Conservation (phyloP, 805 yeast species). For the Torulaspora maleeae region DNA sequence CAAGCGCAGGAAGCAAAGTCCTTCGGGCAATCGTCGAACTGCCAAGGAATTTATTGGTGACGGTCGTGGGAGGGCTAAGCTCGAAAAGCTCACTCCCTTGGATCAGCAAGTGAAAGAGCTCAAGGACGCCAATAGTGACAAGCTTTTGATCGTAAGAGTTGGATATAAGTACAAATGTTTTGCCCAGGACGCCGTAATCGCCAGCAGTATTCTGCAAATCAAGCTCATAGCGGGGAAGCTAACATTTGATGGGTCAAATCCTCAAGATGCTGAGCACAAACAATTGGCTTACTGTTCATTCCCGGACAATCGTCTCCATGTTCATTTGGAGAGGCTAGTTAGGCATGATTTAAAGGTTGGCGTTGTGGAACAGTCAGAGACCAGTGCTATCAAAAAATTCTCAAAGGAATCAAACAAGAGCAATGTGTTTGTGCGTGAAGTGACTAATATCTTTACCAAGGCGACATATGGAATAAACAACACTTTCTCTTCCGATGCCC, state of each 20-base stretch:
- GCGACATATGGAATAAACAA: constrained; percentile 60
- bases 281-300: constrained; percentile 80
- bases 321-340: constrained; percentile 70
- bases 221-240: constrained; percentile 69
- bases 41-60: background rate
- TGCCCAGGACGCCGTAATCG: constrained; percentile 77
- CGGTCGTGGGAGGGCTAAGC: background rate
- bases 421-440: constrained; percentile 58
- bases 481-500: constrained; percentile 48
- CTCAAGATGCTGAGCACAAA: constrained; percentile 46
- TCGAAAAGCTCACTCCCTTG: constrained; percentile 57
- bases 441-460: constrained; percentile 69
- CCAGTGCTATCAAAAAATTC: constrained; percentile 63
- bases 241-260: constrained; percentile 47
- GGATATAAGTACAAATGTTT: constrained; percentile 89
- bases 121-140: constrained; percentile 57
- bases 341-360: constrained; percentile 77
- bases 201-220: constrained; percentile 60
- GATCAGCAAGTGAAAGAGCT: constrained; percentile 72
- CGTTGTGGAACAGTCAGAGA: constrained; percentile 78
- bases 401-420: constrained; percentile 41
- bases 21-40: background rate
- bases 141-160: constrained; percentile 74
- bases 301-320: constrained; percentile 69
- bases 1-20: background rate